phyloP scores from a whole-genome alignment of 1,284 basidiomycete species.

The Serendipita sp. region DNA sequence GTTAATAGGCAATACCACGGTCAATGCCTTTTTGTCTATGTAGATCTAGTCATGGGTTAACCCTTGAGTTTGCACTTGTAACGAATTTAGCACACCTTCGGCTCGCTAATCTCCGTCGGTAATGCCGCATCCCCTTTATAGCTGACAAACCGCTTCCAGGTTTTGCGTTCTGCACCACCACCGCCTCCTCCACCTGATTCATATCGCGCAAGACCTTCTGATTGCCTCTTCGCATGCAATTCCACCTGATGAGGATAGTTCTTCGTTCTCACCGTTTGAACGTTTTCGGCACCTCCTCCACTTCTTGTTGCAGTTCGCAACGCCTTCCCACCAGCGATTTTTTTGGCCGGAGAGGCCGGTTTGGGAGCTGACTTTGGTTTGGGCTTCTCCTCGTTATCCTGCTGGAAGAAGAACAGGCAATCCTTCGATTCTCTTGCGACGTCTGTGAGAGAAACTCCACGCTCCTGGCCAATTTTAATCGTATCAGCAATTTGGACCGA shows the following conservation, averaged over 20 bases:
- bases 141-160: constrained; percentile 86
- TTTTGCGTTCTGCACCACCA: constrained; percentile 68
- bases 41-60: constrained; percentile 45
- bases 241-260: constrained; percentile 84
- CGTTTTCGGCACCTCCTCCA: constrained; percentile 62
- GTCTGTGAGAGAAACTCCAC: constrained; percentile 64
- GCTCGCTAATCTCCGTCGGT: constrained; percentile 62
- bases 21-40: constrained; percentile 82
- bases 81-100: constrained; percentile 37
- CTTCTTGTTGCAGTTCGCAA: constrained; percentile 74
- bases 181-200: constrained; percentile 57
- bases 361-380: constrained; percentile 43
- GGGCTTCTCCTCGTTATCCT: constrained; percentile 36
- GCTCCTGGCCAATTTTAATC: constrained; percentile 59
- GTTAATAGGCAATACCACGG: constrained; percentile 84
- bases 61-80: not conserved
- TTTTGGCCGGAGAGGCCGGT: constrained; percentile 47
- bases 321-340: constrained; percentile 69
- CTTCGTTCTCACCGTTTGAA: constrained; percentile 52
- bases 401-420: constrained; percentile 66
- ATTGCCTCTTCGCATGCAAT: constrained; percentile 66
- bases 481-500: constrained; percentile 70
- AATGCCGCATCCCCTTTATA: constrained; percentile 89
- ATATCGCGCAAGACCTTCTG: constrained; percentile 73
- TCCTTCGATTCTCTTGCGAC: constrained; percentile 75